phyloP scores from a whole-genome alignment of 805 yeast species.

The Henningerozyma blattae region DNA sequence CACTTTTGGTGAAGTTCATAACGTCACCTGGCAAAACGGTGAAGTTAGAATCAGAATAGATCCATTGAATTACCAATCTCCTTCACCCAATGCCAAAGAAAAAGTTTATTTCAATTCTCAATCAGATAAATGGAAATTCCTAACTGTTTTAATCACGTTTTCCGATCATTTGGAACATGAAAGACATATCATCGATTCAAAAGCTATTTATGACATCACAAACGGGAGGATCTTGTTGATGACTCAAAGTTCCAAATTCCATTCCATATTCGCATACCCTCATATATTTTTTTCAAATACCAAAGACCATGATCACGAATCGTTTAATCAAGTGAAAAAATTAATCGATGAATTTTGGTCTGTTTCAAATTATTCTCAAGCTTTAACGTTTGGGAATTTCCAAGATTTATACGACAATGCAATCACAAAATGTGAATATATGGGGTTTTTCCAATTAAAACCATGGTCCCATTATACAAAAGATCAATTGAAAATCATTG shows the following conservation, averaged over 20 bases:
- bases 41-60: conserved; percentile 14
- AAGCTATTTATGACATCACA: conserved; percentile 55
- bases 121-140: conserved; percentile 29
- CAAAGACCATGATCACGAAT: conserved; percentile 27
- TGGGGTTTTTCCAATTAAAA: conserved; percentile 55
- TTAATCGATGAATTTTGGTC: conserved; percentile 34
- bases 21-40: conserved; percentile 20
- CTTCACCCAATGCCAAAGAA: conserved; percentile 10
- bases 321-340: conserved; percentile 34
- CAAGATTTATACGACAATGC: conserved; percentile 23
- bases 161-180: conserved; percentile 37
- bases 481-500: conserved; percentile 48
- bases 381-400: conserved; percentile 34
- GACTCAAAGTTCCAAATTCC: conserved; percentile 53
- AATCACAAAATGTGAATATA: conserved; percentile 50
- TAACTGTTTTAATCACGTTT: conserved; percentile 23
- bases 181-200: conserved; percentile 37
- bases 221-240: conserved; percentile 50
- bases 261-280: conserved; percentile 49
- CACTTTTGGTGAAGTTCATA: conserved; percentile 11
- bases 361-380: conserved; percentile 30
- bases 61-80: conserved; percentile 11
- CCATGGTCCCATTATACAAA: conserved; percentile 40
- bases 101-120: conserved; percentile 21
- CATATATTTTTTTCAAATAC: conserved; percentile 33